Evolutionary conservation across 2,329 filamentous ascomycete genomes (phyloP).

Genomic region (Neopestalotiopsis clavispora): DNA sequence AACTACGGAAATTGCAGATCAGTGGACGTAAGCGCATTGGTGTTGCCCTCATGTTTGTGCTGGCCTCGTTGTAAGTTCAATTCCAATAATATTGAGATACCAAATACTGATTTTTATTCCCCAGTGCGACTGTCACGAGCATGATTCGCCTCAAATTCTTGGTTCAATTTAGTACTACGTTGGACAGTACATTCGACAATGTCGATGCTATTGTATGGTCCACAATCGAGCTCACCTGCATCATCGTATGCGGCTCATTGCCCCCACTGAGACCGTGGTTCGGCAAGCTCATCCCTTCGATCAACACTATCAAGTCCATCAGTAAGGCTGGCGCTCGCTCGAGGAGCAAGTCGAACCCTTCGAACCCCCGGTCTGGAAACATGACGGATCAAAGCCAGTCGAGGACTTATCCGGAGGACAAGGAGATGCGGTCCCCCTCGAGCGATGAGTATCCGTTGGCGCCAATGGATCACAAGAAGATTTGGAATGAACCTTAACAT

Average conservation of each 20-base stretch:
- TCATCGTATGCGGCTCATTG: constrained; percentile 32
- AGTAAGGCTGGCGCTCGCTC: background rate
- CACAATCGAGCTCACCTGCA: constrained; percentile 30
- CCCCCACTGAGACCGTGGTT: constrained; percentile 29
- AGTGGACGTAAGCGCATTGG: constrained; percentile 70
- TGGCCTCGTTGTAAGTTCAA: constrained; percentile 49
- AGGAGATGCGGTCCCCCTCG: background rate
- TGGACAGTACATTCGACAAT: constrained; percentile 29
- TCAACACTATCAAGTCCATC: constrained; percentile 7
- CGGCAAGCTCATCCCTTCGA: constrained; percentile 21
- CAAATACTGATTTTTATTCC: background rate
- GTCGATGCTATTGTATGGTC: constrained; percentile 29
- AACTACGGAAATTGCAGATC: constrained; percentile 52
- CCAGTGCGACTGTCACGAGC: constrained; percentile 27
- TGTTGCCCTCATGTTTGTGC: constrained; percentile 68
- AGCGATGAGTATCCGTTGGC: constrained; percentile 8
- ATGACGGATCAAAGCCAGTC: background rate
- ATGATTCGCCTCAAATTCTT: constrained; percentile 30
- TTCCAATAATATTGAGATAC: background rate
- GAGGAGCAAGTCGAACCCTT: background rate
- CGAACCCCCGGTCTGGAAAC: background rate
- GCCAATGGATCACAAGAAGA: background rate
- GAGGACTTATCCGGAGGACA: background rate
- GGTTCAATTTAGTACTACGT: constrained; percentile 23
- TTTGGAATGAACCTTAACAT: constrained; percentile 9